Evolutionary conservation across 495 filamentous ascomycete genomes (phyloP).

Genomic region (Oidiodendron maius): DNA sequence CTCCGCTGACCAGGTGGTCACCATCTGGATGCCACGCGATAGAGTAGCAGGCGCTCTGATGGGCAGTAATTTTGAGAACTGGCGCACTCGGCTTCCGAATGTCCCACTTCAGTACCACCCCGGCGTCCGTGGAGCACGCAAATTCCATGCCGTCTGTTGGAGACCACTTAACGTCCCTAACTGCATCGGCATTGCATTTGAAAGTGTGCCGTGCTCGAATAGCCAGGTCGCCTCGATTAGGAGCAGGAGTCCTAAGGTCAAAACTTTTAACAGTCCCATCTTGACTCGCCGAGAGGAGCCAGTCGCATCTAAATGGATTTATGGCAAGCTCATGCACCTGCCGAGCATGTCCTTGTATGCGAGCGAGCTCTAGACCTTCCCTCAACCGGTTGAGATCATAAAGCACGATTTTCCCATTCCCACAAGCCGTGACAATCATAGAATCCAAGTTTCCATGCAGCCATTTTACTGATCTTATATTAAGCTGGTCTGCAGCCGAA

Average conservation of each 20-base stretch:
- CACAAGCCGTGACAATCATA: conserved; percentile 76
- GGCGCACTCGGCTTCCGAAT: conserved; percentile 38
- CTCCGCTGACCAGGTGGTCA: conserved; percentile 78
- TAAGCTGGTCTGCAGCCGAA: conserved; percentile 61
- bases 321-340: conserved; percentile 90
- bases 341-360: conserved; percentile 71
- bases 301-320: conserved; percentile 72
- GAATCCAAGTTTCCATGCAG: conserved; percentile 58
- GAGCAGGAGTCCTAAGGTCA: conserved; percentile 36
- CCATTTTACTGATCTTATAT: conserved; percentile 82
- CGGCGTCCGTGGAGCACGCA: conserved; percentile 85
- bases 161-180: conserved; percentile 86
- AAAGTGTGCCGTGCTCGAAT: conserved; percentile 37
- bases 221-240: conserved; percentile 33
- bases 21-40: conserved; percentile 97
- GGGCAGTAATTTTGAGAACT: conserved; percentile 71
- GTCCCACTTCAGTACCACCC: conserved; percentile 58
- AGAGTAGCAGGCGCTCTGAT: conserved; percentile 70
- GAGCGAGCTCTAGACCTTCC: conserved; percentile 63
- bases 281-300: conserved; percentile 84
- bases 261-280: conserved; percentile 77
- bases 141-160: conserved; percentile 79
- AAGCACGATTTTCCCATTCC: conserved; percentile 79
- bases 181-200: conserved; percentile 60
- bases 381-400: conserved; percentile 65